Evolutionary conservation across 495 filamentous ascomycete genomes (phyloP).

Genomic region (Neurospora sp.): DNA sequence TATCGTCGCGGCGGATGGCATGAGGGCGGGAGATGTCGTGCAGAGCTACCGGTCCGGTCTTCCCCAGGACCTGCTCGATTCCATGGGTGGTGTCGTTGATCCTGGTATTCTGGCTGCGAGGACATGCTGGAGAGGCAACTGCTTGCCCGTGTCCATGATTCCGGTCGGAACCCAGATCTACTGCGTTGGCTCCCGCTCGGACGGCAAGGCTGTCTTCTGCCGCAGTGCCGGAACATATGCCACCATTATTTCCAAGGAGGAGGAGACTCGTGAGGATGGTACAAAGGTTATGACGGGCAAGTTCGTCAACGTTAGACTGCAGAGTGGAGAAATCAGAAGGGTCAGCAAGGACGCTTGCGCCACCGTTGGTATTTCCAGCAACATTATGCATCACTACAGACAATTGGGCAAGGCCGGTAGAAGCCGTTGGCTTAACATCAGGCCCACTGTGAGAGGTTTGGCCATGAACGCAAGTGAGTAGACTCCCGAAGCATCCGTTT

Average conservation of each 20-base stretch:
- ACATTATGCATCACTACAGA: slow-evolving; percentile 77
- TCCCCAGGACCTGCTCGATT: slow-evolving; percentile 68
- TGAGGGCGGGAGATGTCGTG: slow-evolving; percentile 83
- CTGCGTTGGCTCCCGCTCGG: slow-evolving; percentile 69
- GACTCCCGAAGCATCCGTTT: background rate
- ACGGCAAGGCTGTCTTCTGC: slow-evolving; percentile 77
- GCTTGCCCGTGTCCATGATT: slow-evolving; percentile 87
- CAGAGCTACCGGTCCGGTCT: slow-evolving; percentile 86
- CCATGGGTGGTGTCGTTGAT: slow-evolving; percentile 85
- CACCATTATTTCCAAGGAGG: slow-evolving; percentile 75
- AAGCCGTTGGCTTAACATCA: slow-evolving; percentile 81
- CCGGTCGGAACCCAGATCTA: slow-evolving; percentile 84
- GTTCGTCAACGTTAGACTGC: slow-evolving; percentile 70
- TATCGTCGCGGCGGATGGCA: slow-evolving; percentile 84
- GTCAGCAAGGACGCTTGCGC: slow-evolving; percentile 87
- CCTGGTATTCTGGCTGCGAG: slow-evolving; percentile 89
- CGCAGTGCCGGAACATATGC: slow-evolving; percentile 88
- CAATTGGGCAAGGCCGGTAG: slow-evolving; percentile 93
- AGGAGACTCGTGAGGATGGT: slow-evolving; percentile 48
- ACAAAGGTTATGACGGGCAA: slow-evolving; percentile 45
- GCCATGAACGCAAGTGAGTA: slow-evolving; percentile 87
- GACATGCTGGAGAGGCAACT: slow-evolving; percentile 92
- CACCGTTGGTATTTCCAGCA: slow-evolving; percentile 87
- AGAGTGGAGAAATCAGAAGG: slow-evolving; percentile 83
- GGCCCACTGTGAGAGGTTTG: slow-evolving; percentile 89